Evolutionary conservation across 2,329 filamentous ascomycete genomes (phyloP).

Genomic region (Thelonectria discophora): DNA sequence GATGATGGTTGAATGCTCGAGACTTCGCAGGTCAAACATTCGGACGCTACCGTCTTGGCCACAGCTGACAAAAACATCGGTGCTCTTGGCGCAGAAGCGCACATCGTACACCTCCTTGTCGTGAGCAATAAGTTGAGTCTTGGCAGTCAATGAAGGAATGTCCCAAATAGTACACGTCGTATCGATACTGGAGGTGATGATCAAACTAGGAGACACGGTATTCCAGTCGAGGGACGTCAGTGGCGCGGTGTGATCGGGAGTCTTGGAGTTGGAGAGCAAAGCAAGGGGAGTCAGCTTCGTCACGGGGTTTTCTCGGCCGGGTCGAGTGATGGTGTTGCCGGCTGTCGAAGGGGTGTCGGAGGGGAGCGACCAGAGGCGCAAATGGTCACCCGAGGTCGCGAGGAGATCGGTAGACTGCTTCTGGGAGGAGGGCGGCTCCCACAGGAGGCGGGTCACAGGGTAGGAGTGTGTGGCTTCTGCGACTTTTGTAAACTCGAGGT

Average conservation of each 20-base stretch:
- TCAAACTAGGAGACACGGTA: constrained; percentile 92
- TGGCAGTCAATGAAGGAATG: constrained; percentile 95
- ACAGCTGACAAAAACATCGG: constrained; percentile 98
- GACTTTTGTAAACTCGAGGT: constrained; percentile 89
- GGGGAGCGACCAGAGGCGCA: constrained; percentile 92
- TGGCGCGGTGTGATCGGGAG: constrained; percentile 95
- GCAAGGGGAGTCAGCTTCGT: constrained; percentile 92
- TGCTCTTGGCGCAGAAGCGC: constrained; percentile 95
- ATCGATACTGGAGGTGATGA: constrained; percentile 98
- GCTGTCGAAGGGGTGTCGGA: constrained; percentile 65
- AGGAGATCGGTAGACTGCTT: constrained; percentile 96
- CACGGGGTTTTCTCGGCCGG: constrained; percentile 64
- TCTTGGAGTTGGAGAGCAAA: constrained; percentile 96
- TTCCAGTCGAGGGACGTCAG: constrained; percentile 99
- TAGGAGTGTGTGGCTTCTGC: constrained; percentile 98
- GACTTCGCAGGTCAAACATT: constrained; percentile 96
- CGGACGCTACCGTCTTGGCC: constrained; percentile 96
- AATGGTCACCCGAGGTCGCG: constrained; percentile 92
- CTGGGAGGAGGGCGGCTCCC: constrained; percentile 94
- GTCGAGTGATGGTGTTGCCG: constrained; percentile 74
- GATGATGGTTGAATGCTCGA: constrained; percentile 98
- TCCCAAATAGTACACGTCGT: constrained; percentile 99
- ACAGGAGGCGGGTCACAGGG: constrained; percentile 91
- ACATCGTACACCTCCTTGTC: constrained; percentile 99
- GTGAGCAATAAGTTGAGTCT: constrained; percentile 97